These are phyloP conservation scores for Lasiodiplodia theobromae DNA, from an alignment of 2,329 filamentous ascomycete species.

Conservation along the genomic window DNA sequence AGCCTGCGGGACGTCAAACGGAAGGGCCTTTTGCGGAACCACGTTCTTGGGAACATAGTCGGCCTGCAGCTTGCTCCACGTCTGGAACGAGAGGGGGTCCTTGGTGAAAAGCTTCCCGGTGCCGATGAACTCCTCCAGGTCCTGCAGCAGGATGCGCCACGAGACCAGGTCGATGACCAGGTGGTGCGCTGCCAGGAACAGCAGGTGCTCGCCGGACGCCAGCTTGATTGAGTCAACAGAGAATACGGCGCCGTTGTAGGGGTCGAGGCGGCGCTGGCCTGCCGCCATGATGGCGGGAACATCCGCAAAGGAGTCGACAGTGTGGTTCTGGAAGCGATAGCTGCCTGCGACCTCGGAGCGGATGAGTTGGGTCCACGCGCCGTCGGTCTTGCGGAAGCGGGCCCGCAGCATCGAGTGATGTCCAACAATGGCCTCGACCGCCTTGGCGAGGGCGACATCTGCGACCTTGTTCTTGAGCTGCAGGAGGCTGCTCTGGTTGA, in stretches of 20 bases:
- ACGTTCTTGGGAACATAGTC: conserved; percentile 35
- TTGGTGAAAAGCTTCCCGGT: conserved; percentile 37
- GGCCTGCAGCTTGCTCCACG: conserved; percentile 45
- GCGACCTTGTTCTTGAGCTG: conserved; percentile 39
- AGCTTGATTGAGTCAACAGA: conserved; percentile 30
- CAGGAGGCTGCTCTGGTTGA: conserved; percentile 46
- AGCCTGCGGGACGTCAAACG: conserved; percentile 38
- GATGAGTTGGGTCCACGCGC: conserved; percentile 41
- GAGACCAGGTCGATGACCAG: conserved; percentile 49
- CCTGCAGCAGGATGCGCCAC: conserved; percentile 49
- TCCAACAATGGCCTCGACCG: conserved; percentile 38
- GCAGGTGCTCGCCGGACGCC: conserved; percentile 7
- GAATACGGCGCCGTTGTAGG: conserved; percentile 13
- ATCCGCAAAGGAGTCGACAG: neutral
- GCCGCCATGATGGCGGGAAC: neutral
- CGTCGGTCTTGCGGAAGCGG: conserved; percentile 39
- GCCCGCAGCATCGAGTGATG: conserved; percentile 46
- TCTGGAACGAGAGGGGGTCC: conserved; percentile 46
- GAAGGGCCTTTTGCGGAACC: conserved; percentile 36
- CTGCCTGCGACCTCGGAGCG: conserved; percentile 5
- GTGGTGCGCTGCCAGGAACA: conserved; percentile 37
- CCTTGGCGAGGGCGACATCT: conserved; percentile 38
- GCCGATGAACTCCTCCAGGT: conserved; percentile 43
- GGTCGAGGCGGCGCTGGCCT: conserved; percentile 9
- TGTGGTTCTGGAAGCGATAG: conserved; percentile 5